These are phyloP conservation scores for Patellaria atrata DNA, from an alignment of 495 filamentous ascomycete genomes.

Conservation along the genomic window DNA sequence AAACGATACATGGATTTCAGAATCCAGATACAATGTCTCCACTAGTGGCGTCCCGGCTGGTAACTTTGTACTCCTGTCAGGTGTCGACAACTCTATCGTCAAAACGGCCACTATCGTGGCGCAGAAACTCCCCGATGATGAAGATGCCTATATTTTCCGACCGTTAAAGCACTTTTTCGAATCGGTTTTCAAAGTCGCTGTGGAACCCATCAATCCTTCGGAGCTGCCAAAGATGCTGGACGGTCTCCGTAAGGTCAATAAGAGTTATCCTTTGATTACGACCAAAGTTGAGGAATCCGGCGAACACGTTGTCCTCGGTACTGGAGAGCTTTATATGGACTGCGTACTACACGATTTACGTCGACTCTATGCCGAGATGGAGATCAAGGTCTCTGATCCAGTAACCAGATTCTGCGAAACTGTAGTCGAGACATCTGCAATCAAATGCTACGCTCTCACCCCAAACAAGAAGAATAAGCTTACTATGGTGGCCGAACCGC, in stretches of 20 bases:
- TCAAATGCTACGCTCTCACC: slow-evolving; percentile 94
- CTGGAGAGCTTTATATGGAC: slow-evolving; percentile 97
- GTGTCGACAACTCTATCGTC: slow-evolving; percentile 95
- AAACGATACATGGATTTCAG: slow-evolving; percentile 79
- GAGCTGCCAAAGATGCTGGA: slow-evolving; percentile 99
- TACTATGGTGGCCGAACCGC: slow-evolving; percentile 91
- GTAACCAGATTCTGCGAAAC: slow-evolving; percentile 97
- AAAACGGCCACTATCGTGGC: slow-evolving; percentile 95
- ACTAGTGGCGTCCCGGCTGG: slow-evolving; percentile 87
- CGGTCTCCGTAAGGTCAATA: slow-evolving; percentile 90
- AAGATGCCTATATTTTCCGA: slow-evolving; percentile 88
- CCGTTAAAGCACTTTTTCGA: slow-evolving; percentile 91
- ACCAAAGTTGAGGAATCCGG: slow-evolving; percentile 99
- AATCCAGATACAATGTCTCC: slow-evolving; percentile 83
- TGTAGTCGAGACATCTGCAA: slow-evolving; percentile 91
- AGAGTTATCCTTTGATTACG: slow-evolving; percentile 85
- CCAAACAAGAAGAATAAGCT: slow-evolving; percentile 99
- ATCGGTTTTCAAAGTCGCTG: slow-evolving; percentile 93
- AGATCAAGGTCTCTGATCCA: slow-evolving; percentile 94
- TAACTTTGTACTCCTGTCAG: slow-evolving; percentile 82
- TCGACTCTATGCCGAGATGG: slow-evolving; percentile 93
- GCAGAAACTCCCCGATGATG: slow-evolving; percentile 61
- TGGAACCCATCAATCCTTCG: slow-evolving; percentile 95
- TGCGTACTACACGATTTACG: slow-evolving; percentile 94
- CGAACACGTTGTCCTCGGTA: slow-evolving; percentile 88